phyloP scores from a whole-genome alignment of 768 basidiomycete species.

The Agaricus subrufescens region DNA sequence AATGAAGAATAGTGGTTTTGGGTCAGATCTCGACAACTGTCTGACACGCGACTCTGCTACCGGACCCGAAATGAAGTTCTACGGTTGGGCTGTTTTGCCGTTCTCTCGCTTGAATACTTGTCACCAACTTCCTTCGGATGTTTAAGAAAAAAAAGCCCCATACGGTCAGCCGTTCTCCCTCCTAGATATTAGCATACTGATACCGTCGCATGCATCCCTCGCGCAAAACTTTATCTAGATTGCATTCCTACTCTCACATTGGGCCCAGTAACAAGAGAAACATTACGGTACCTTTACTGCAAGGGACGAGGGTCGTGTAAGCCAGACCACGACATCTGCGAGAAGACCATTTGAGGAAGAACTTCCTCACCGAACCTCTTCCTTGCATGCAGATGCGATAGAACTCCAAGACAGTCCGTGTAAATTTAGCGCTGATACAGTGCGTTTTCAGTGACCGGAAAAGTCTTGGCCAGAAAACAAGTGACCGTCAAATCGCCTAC shows the following conservation, averaged over 20 bases:
- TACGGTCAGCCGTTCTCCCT: too few species aligned
- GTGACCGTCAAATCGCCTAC: too few species aligned
- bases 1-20: not conserved
- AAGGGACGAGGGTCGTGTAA: not conserved
- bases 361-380: conserved; percentile 5
- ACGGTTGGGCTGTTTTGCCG: not conserved
- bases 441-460: too few species aligned
- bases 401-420: too few species aligned
- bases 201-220: not conserved
- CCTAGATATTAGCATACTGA: too few species aligned
- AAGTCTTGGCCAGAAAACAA: too few species aligned
- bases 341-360: conserved; percentile 2
- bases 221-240: too few species aligned
- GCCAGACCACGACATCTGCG: not conserved
- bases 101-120: not conserved
- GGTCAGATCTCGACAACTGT: not conserved
- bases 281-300: not conserved
- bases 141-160: too few species aligned
- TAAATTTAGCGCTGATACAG: too few species aligned
- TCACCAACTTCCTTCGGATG: not conserved
- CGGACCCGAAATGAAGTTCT: not conserved
- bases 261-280: conserved; percentile 1
- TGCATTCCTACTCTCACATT: not conserved
- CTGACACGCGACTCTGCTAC: not conserved
- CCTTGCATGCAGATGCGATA: not conserved